Conservation (phyloP, 352 stramenopile genomes). For the Globisporangium parvum region DNA sequence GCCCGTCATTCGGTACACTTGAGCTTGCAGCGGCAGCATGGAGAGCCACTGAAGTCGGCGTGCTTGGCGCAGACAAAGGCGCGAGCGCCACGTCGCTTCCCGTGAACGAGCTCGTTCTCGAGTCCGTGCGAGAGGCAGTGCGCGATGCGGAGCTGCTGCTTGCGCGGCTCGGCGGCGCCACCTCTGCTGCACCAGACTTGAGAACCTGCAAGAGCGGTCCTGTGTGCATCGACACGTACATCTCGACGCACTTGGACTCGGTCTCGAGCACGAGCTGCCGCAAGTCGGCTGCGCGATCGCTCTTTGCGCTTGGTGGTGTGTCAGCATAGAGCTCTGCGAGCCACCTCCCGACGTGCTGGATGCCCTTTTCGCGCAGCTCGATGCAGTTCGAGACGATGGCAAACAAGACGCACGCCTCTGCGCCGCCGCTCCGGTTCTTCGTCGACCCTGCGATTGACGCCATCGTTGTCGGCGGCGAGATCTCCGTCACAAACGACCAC, state of each 20-base stretch:
- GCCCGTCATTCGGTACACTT: slow-evolving; percentile 39
- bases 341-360: slow-evolving; percentile 42
- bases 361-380: slow-evolving; percentile 50
- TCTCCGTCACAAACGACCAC: slow-evolving; percentile 31
- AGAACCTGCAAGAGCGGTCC: slow-evolving; percentile 45
- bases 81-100: slow-evolving; percentile 21
- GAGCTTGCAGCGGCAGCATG: slow-evolving; percentile 1
- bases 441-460: slow-evolving; percentile 18
- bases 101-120: slow-evolving; percentile 18
- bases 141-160: slow-evolving; percentile 13
- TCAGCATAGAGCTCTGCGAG: slow-evolving; percentile 30
- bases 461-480: slow-evolving; percentile 30
- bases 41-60: slow-evolving; percentile 16
- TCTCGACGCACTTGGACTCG: slow-evolving; percentile 51
- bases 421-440: slow-evolving; percentile 23
- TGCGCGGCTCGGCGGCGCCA: slow-evolving; percentile 27
- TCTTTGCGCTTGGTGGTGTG: slow-evolving; percentile 6
- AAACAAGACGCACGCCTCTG: slow-evolving; percentile 52
- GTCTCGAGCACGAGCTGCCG: slow-evolving; percentile 35
- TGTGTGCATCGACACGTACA: slow-evolving; percentile 51
- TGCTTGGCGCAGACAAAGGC: slow-evolving; percentile 14
- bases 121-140: slow-evolving; percentile 23
- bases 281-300: slow-evolving; percentile 19
- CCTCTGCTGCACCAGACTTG: slow-evolving; percentile 36
- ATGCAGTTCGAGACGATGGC: slow-evolving; percentile 69